A percentile compares a stretch with the other conserved stretches of the same genome.
Evolutionary conservation across 2,329 filamentous ascomycete genomes (phyloP).

Genomic region (Aspergillus udagawae): DNA sequence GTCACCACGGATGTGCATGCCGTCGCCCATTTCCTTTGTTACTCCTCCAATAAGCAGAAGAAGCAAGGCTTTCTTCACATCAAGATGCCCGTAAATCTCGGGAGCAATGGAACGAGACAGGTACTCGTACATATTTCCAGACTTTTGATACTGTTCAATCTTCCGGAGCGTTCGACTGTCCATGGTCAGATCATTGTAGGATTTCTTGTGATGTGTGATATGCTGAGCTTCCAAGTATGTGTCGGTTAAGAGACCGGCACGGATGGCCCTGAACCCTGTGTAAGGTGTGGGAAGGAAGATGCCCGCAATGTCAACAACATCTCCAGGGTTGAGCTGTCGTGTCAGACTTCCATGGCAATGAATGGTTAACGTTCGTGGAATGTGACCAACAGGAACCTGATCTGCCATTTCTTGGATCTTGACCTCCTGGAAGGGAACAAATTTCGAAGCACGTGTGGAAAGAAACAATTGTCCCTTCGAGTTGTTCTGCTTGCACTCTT

Average conservation of each 20-base stretch:
- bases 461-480: constrained; percentile 90
- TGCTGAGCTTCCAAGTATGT: constrained; percentile 95
- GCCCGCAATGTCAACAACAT: constrained; percentile 88
- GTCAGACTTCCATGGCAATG: constrained; percentile 85
- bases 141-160: constrained; percentile 79
- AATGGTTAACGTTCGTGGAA: constrained; percentile 84
- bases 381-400: constrained; percentile 96
- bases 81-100: constrained; percentile 92
- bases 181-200: constrained; percentile 86
- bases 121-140: constrained; percentile 92
- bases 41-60: constrained; percentile 93
- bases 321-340: constrained; percentile 84
- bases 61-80: constrained; percentile 97
- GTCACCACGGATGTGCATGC: constrained; percentile 97
- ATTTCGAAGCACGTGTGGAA: constrained; percentile 94
- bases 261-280: constrained; percentile 97
- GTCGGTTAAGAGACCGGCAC: constrained; percentile 91
- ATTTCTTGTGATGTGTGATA: constrained; percentile 94
- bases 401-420: constrained; percentile 99
- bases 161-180: constrained; percentile 74
- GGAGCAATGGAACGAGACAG: constrained; percentile 94
- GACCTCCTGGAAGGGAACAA: constrained; percentile 94
- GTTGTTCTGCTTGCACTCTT: constrained; percentile 87
- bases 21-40: constrained; percentile 93
- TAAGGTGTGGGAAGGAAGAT: constrained; percentile 97